Evolutionary conservation across 768 basidiomycete species (phyloP).

Genomic region (Leccinellum rugosiceps): DNA sequence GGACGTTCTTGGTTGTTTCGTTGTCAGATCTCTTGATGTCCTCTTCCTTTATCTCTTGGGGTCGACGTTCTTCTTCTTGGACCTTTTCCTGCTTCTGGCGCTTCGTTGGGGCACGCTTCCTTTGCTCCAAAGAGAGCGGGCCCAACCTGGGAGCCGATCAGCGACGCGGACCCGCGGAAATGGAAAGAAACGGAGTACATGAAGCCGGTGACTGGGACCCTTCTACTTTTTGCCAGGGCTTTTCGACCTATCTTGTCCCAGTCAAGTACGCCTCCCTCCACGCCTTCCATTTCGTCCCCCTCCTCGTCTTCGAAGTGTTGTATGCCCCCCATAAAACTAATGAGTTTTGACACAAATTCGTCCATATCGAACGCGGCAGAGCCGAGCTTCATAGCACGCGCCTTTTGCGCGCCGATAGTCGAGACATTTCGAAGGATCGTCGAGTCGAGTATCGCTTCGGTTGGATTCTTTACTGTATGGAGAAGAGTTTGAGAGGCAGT

Average conservation of each 20-base stretch:
- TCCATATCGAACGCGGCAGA: conserved; percentile 88
- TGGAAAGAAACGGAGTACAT: conserved; percentile 56
- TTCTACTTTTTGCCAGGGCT: conserved; percentile 73
- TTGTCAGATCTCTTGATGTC: conserved; percentile 83
- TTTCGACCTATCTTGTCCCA: conserved; percentile 89
- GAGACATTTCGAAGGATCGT: conserved; percentile 73
- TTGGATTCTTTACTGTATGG: conserved; percentile 67
- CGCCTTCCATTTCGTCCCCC: conserved; percentile 52
- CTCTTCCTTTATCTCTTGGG: conserved; percentile 78
- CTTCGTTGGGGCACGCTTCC: conserved; percentile 59
- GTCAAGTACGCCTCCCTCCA: conserved; percentile 52
- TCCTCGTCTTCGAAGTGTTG: conserved; percentile 45
- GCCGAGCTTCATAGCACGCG: conserved; percentile 88
- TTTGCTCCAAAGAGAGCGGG: conserved; percentile 83
- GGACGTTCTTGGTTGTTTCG: conserved; percentile 87
- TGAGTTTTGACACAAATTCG: conserved; percentile 78
- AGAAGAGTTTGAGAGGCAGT: neutral
- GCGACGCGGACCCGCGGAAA: neutral
- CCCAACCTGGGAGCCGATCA: conserved; percentile 67
- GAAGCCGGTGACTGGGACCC: conserved; percentile 81
- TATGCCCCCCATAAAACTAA: conserved; percentile 73
- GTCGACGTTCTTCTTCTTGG: conserved; percentile 62
- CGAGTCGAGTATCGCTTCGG: conserved; percentile 90
- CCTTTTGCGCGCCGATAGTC: conserved; percentile 78
- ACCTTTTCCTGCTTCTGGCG: conserved; percentile 71